Conservation (phyloP, 495 filamentous ascomycete genomes). For the Penicilliopsis zonata region DNA sequence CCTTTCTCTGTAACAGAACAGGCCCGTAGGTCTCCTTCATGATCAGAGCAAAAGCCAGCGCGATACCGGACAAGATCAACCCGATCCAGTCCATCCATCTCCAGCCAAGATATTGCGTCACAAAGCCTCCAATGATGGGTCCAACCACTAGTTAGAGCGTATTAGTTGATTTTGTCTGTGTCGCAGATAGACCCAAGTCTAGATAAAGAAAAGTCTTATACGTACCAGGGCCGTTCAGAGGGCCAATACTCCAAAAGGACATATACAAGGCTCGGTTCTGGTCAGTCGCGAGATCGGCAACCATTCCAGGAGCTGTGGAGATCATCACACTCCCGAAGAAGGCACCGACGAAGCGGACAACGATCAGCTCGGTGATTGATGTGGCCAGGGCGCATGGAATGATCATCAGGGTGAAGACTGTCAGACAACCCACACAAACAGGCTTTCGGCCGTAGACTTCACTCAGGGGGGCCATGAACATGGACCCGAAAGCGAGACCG, state of each 20-base stretch:
- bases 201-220: neutral
- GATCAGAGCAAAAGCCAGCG: slow-evolving; percentile 36
- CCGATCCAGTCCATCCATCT: slow-evolving; percentile 81
- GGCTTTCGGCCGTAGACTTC: slow-evolving; percentile 71
- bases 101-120: slow-evolving; percentile 63
- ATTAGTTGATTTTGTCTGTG: neutral
- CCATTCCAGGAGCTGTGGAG: slow-evolving; percentile 68
- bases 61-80: slow-evolving; percentile 52
- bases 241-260: slow-evolving; percentile 65
- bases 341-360: slow-evolving; percentile 65
- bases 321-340: slow-evolving; percentile 70
- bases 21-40: slow-evolving; percentile 73
- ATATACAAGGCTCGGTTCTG: slow-evolving; percentile 61
- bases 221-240: slow-evolving; percentile 58
- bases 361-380: slow-evolving; percentile 50
- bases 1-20: slow-evolving; percentile 55
- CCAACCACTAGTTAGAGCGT: slow-evolving; percentile 16
- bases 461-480: slow-evolving; percentile 63
- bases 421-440: slow-evolving; percentile 54
- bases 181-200: neutral
- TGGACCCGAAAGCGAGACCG: slow-evolving; percentile 56
- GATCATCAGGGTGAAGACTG: slow-evolving; percentile 51
- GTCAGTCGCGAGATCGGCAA: slow-evolving; percentile 65
- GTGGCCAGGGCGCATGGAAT: slow-evolving; percentile 60
- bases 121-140: slow-evolving; percentile 65